Percentiles rank a stretch among this genome's conserved stretches.
Conservation (phyloP, 495 filamentous ascomycete genomes). For the Xylaria sp. region DNA sequence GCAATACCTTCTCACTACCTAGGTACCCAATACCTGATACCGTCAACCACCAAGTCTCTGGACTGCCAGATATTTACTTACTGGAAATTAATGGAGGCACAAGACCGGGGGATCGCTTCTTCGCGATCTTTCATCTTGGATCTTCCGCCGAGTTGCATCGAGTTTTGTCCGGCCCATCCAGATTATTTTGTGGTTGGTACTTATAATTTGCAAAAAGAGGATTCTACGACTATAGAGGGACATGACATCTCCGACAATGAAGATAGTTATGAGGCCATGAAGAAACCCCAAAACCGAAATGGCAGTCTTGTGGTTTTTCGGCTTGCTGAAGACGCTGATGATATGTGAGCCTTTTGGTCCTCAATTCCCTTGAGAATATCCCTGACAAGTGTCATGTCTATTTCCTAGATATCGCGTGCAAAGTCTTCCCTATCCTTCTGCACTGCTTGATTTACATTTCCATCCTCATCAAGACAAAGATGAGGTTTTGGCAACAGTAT, state of each 20-base stretch:
- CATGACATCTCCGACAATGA: conserved; percentile 34
- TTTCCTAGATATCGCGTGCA: conserved; percentile 49
- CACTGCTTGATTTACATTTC: conserved; percentile 88
- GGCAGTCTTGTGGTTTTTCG: conserved; percentile 75
- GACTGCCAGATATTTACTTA: background rate
- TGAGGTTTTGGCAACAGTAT: conserved; percentile 69
- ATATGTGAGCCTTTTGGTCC: conserved; percentile 56
- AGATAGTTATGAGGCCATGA: conserved; percentile 26
- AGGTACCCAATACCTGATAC: background rate
- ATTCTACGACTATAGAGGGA: conserved; percentile 33
- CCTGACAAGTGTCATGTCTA: conserved; percentile 31
- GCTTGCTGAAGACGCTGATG: conserved; percentile 47
- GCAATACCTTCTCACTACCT: background rate
- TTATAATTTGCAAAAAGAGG: conserved; percentile 72
- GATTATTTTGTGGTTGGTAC: conserved; percentile 84
- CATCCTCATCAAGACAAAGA: conserved; percentile 58
- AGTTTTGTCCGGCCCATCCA: conserved; percentile 72
- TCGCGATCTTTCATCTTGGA: conserved; percentile 55
- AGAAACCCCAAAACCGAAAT: conserved; percentile 64
- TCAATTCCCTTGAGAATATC: conserved; percentile 3
- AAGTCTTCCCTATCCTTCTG: conserved; percentile 65
- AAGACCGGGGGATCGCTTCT: conserved; percentile 37
- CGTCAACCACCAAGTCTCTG: background rate
- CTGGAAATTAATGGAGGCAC: conserved; percentile 28
- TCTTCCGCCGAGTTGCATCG: conserved; percentile 82